These are phyloP conservation scores for Phytopythium oedochilum DNA, from an alignment of 352 stramenopile genomes.

Conservation along the genomic window DNA sequence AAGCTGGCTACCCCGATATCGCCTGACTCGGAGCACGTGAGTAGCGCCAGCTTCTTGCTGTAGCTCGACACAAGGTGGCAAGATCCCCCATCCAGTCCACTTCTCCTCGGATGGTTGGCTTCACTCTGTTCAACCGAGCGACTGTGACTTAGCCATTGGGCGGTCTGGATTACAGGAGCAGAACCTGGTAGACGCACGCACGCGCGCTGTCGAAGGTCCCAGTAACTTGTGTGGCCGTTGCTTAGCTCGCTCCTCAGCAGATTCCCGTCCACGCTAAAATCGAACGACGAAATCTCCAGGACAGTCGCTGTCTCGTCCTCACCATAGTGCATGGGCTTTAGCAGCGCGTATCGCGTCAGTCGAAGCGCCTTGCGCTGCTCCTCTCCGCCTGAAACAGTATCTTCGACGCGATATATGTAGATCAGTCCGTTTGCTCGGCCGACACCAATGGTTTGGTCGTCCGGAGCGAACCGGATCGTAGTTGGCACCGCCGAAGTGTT, in stretches of 20 bases:
- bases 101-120: background rate
- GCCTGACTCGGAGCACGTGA: background rate
- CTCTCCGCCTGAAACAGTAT: background rate
- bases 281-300: slow-evolving; percentile 26
- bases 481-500: slow-evolving; percentile 43
- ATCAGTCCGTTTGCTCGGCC: slow-evolving; percentile 57
- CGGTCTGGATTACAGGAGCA: slow-evolving; percentile 30
- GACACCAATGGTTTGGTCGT: slow-evolving; percentile 38
- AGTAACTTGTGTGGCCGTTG: slow-evolving; percentile 32
- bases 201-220: slow-evolving; percentile 47
- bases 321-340: slow-evolving; percentile 38
- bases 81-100: background rate
- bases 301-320: slow-evolving; percentile 3
- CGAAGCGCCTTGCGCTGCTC: background rate
- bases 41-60: slow-evolving; percentile 2
- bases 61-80: slow-evolving; percentile 19
- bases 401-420: slow-evolving; percentile 65
- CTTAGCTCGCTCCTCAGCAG: slow-evolving; percentile 60
- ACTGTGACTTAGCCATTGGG: slow-evolving; percentile 51
- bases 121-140: slow-evolving; percentile 19
- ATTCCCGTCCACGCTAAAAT: slow-evolving; percentile 60
- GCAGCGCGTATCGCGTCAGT: slow-evolving; percentile 48
- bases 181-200: slow-evolving; percentile 42
- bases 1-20: background rate
- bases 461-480: slow-evolving; percentile 45